A percentile compares a stretch with the other conserved stretches of the same genome.
Conservation (phyloP, 176 grass and related monocot genomes). For the Bonia amplexicaulis region DNA sequence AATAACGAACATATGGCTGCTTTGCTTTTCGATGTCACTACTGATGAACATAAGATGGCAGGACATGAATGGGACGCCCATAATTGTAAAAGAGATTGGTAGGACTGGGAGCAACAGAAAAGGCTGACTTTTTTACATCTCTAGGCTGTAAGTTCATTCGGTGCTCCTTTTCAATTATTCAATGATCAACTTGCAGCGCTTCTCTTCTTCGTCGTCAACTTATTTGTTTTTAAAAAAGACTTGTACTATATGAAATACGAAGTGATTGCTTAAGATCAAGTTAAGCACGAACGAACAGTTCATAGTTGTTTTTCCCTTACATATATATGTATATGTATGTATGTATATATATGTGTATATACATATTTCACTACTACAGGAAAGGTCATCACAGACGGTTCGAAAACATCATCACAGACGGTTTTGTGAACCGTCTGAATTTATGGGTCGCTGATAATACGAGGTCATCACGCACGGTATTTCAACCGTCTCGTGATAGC, state of each 20-base stretch:
- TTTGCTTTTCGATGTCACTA: constrained; percentile 1
- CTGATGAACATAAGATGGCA: constrained; percentile 7
- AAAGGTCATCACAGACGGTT: too few relatives aligned
- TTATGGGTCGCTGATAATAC: too few relatives aligned
- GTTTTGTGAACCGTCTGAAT: too few relatives aligned
- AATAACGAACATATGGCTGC: neutral
- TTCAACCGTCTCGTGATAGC: too few relatives aligned
- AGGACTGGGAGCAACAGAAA: constrained; percentile 15
- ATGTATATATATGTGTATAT: too few relatives aligned
- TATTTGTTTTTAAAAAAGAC: neutral
- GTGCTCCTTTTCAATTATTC: constrained; percentile 30
- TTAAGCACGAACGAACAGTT: neutral
- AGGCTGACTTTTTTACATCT: constrained; percentile 1
- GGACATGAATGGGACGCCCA: constrained; percentile 4
- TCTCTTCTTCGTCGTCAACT: neutral
- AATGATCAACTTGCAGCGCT: constrained; percentile 5
- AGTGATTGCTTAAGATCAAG: neutral
- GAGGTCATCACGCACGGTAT: too few relatives aligned
- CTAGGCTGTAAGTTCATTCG: neutral
- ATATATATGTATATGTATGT: too few relatives aligned
- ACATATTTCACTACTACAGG: too few relatives aligned
- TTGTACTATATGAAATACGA: neutral
- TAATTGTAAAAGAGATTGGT: neutral
- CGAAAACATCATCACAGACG: too few relatives aligned
- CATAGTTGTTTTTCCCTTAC: neutral